phyloP scores from a whole-genome alignment of 352 stramenopile species.

The Pythium aquatile region DNA sequence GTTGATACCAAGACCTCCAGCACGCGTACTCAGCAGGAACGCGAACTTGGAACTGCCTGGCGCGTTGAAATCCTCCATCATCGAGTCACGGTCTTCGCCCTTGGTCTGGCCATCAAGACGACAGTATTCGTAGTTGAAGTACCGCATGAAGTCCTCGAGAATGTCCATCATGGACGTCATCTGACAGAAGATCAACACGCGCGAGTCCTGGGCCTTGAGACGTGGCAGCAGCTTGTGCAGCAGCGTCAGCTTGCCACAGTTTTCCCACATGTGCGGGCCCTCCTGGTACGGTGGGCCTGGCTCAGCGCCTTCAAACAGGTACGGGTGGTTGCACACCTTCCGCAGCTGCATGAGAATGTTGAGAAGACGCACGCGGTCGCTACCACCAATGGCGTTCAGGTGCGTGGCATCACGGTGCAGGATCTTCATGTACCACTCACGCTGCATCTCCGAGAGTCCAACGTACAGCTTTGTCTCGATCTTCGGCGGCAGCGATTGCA shows the following conservation, averaged over 20 bases:
- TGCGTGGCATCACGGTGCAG: slow-evolving; percentile 94
- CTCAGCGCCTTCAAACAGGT: slow-evolving; percentile 99
- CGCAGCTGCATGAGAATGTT: slow-evolving; percentile 99
- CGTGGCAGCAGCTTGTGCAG: slow-evolving; percentile 93
- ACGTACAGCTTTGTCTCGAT: slow-evolving; percentile 99
- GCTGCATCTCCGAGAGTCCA: slow-evolving; percentile 97
- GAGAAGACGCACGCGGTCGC: slow-evolving; percentile 93
- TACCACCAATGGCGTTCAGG: slow-evolving; percentile 97
- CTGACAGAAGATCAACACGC: slow-evolving; percentile 99
- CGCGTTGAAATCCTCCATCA: slow-evolving; percentile 99
- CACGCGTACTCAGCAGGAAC: slow-evolving; percentile 96
- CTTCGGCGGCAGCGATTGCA: slow-evolving; percentile 96
- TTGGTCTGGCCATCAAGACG: slow-evolving; percentile 83
- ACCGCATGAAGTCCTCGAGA: slow-evolving; percentile 98
- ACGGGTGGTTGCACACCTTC: slow-evolving; percentile 99
- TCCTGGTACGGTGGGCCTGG: slow-evolving; percentile 95
- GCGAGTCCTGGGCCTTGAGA: slow-evolving; percentile 84
- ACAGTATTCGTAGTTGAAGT: slow-evolving; percentile 83
- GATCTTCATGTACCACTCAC: slow-evolving; percentile 98
- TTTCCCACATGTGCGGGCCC: slow-evolving; percentile 97
- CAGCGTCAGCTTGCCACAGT: slow-evolving; percentile 97
- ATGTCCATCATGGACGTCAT: slow-evolving; percentile 99
- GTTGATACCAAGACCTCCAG: slow-evolving; percentile 97
- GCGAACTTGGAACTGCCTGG: slow-evolving; percentile 96
- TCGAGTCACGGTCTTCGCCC: slow-evolving; percentile 80